A percentile compares a stretch with the other conserved stretches of the same genome.
Conservation (phyloP, 176 grass and related monocot species). For the Hordeum marinum region DNA sequence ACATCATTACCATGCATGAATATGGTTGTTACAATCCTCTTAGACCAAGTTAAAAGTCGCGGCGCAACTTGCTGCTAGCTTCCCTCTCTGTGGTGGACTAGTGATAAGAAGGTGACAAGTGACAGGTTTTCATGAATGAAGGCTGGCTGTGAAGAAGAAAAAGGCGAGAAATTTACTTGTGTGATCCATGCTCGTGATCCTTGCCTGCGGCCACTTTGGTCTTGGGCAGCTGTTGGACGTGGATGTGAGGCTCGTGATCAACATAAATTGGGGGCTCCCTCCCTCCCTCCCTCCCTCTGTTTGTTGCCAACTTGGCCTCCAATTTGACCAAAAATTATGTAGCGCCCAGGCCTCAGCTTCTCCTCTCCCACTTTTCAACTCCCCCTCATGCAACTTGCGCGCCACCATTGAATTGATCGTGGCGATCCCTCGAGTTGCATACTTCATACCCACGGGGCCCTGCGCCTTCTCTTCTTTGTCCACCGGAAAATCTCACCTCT, state of each 20-base stretch:
- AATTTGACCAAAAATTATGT: slow-evolving; percentile 30
- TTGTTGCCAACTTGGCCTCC: slow-evolving; percentile 34
- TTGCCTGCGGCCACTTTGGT: no score
- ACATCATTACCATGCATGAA: background rate
- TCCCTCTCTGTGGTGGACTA: no score
- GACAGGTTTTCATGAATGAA: background rate
- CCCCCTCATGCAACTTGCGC: background rate
- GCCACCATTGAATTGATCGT: background rate
- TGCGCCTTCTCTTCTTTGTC: no score
- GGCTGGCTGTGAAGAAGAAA: background rate
- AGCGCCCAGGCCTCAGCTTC: background rate
- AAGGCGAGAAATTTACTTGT: slow-evolving; percentile 2
- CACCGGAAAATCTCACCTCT: background rate
- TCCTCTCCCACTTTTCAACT: background rate
- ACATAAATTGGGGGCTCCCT: slow-evolving; percentile 13
- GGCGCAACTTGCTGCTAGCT: background rate
- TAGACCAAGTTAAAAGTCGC: background rate
- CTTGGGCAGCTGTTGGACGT: slow-evolving; percentile 16
- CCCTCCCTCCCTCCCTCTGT: background rate
- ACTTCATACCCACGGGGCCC: no score
- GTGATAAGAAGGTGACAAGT: background rate
- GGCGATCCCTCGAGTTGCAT: no score
- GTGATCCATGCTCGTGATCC: background rate
- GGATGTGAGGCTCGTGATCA: slow-evolving; percentile 45
- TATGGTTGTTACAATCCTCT: background rate